Base-by-base conservation (phyloP, 768 basidiomycete species). In the Mycena venus region DNA sequence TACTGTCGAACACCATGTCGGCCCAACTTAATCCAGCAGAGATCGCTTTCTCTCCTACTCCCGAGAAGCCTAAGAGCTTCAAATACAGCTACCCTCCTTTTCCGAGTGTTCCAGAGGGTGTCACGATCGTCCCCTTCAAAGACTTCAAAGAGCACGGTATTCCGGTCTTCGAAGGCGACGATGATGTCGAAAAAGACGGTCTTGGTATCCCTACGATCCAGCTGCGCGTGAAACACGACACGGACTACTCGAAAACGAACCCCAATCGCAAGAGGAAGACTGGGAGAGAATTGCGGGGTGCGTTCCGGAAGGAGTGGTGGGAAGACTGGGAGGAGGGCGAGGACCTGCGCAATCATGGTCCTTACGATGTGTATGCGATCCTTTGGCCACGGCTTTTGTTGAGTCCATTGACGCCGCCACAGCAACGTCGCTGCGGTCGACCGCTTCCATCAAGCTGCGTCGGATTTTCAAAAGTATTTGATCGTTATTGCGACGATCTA, bases 291-390 rank as follows among this genome's bases (percentile, higher is more conserved):
- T n/a, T 56, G 65, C 71, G 51, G 31, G 58, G 5, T n/a, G 68
- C 61, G 2, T 73, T 56, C 21, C 78, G 79, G 34, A 84, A 79
- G 72, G 84, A 85, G 49, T 95, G 94, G 94, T 93, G 88, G 84
- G 90, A 94, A 72, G 84, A 90, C n/a, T 95, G 94, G 94, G 89
- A 88, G 61, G 90, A 92, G 49, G 85, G 83, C 4, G 93, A 95
- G 79, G 81, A 85, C 59, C 81, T 86, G 36, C 84, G 90, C 70
- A 81, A 84, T 44, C 83, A 79, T 32, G 82, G 82, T 49, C 84
- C 82, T 40, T 89, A 88, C 69, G 86, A 93, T 78, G 80, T 84
- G 93, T 94, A 74, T 77, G 91, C 84, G 19, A 10, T 23, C 42
- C 32, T 27, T 34, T 47, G 58, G 31, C 17, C 70, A 31, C 53